Evolutionary conservation across 352 stramenopile species (phyloP), one percentile per base, ranked within the genome.

Genomic region (Phytopythium chamaehyphon): DNA sequence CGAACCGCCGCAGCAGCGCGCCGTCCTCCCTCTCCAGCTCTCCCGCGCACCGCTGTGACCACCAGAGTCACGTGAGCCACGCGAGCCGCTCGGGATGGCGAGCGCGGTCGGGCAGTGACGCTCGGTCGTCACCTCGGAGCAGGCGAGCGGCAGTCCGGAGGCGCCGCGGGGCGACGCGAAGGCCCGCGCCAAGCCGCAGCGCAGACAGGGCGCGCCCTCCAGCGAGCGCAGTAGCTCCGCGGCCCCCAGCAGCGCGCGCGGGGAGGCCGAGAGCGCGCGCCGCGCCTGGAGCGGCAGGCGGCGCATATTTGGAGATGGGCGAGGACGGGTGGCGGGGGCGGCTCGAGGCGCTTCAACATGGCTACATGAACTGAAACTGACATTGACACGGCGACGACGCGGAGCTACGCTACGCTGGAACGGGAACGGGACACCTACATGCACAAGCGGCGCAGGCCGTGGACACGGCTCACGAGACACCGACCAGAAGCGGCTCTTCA

Each of bases 121-220:
- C n/a, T 21, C 15, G 15, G 1, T 16, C 16, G 38, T 12, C 19
- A 73, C 73, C 45, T 57, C 40, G 9, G 77, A 86, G 51, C 77
- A 88, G 6, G 72, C 63, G 28, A 88, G 63, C 11, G 61, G 72
- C 23, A 88, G 55, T 15, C 53, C 64, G 11, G 62, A 69, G 24
- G 61, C 45, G 10, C 68, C 57, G 3, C 62, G 67, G 37, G 59
- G n/a, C 24, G 26, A 50, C 2, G 55, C 47, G 23, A 58, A 19
- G 0, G 54, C n/a, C 15, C 50, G 47, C 43, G 60, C 48, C 16
- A 28, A 35, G 19, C 62, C 70, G 42, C 77, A 86, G 23, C 78
- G 54, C 15, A 88, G 60, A 52, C 77, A 88, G 8, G 77, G 74
- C 3, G 71, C 61, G 6, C 57, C 58, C 15, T 71, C 67, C 33